A percentile compares a stretch with the other conserved stretches of the same genome.
Evolutionary conservation across 495 filamentous ascomycete genomes (phyloP).

Genomic region (Aspergillus baeticus): DNA sequence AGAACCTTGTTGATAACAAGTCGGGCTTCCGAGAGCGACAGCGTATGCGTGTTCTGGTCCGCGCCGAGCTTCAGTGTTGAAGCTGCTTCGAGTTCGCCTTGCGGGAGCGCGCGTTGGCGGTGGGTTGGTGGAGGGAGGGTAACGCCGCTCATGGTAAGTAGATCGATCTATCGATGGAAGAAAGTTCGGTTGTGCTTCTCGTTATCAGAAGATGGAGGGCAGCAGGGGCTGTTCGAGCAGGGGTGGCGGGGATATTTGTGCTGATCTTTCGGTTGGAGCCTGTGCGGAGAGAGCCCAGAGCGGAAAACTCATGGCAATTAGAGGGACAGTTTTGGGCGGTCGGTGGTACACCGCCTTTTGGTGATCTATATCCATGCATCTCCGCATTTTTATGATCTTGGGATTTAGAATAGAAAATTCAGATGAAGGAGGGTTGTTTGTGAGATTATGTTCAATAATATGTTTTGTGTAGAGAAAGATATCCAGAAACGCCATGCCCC

Average conservation of each 20-base stretch:
- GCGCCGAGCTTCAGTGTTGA: conserved; percentile 83
- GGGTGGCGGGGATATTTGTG: neutral
- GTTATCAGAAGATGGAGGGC: neutral
- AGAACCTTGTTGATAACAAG: conserved; percentile 86
- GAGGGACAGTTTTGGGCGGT: conserved; percentile 16
- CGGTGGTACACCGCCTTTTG: conserved; percentile 10
- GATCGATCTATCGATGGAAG: no score
- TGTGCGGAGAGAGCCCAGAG: conserved; percentile 4
- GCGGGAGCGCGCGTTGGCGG: conserved; percentile 67
- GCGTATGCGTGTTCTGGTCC: conserved; percentile 81
- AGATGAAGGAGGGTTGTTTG: neutral
- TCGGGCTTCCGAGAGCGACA: conserved; percentile 88
- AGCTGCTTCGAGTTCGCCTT: conserved; percentile 86
- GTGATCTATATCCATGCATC: no score
- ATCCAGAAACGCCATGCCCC: conserved; percentile 19
- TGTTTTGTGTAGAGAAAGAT: conserved; percentile 4
- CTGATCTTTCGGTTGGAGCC: conserved; percentile 10
- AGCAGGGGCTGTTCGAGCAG: neutral
- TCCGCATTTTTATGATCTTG: no score
- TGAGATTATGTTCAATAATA: neutral
- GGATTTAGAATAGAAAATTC: no score
- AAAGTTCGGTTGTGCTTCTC: no score
- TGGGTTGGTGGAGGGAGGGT: conserved; percentile 54
- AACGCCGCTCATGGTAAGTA: conserved; percentile 5
- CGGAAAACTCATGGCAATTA: no score